Base-by-base conservation (phyloP, 306 rosid species). In the Mucuna pruriens region DNA sequence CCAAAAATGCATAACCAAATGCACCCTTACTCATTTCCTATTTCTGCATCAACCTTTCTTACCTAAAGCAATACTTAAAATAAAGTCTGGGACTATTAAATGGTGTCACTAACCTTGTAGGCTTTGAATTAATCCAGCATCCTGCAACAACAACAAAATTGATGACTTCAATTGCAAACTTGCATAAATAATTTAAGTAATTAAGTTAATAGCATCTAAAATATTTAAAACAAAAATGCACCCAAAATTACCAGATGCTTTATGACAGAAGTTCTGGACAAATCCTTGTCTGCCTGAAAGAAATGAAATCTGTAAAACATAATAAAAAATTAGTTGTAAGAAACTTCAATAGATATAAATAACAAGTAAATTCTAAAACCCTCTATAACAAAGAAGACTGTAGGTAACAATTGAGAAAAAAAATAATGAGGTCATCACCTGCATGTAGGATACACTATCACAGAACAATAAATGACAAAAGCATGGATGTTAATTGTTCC, bases 51-150 rank as follows among this genome's bases (percentile, higher is more conserved):
- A 52, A 51, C n/a, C 77, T 5, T 54, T 8, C 71, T 19, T 31
- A 11, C 42, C 16, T 26, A 40, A 8, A 46, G 63, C 62, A 83
- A 71, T 31, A 58, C 45, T 36, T 54, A 70, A 75, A 75, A 69
- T 54, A 75, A 75, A 69, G 73, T 22, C 52, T 40, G 13, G 52
- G 62, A 62, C 63, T 17, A 60, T 60, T 22, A 70, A 66, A 48
- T 65, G 22, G 79, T 3, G 49, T 61, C 64, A 86, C 94, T 77
- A 79, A 93, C 98, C 95, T 90, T 33, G 46, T 61, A 19, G 86
- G 82, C 74, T 80, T 74, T 38, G 78, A 69, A 76, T 87, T 85
- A 74, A 65, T 65, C 61, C 74, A 68, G 81, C 89, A 39, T 73
- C 95, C 98, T 91, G 90, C 52, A 81, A 45, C 33, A 76, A 63